Conservation (phyloP, 2,329 filamentous ascomycete species). For the Penicillium sp. region DNA sequence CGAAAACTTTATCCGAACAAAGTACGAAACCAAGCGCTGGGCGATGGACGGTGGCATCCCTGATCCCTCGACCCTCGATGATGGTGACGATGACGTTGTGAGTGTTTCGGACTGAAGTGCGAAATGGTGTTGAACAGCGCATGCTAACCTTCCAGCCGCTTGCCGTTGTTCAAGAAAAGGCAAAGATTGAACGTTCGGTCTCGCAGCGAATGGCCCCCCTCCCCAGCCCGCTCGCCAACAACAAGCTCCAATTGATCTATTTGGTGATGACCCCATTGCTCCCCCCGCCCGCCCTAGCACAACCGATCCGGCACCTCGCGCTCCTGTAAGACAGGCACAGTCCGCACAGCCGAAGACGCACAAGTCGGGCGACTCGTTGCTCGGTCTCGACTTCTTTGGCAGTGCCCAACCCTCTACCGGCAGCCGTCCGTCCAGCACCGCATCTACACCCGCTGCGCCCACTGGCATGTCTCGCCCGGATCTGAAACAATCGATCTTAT, state of each 20-base stretch:
- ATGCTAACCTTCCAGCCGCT: constrained; percentile 51
- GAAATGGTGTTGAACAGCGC: constrained; percentile 3
- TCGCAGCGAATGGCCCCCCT: constrained; percentile 51
- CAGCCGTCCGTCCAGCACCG: constrained; percentile 74
- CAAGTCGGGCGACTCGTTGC: constrained; percentile 77
- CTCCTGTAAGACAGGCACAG: constrained; percentile 65
- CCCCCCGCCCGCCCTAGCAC: constrained; percentile 68
- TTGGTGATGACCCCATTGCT: constrained; percentile 68
- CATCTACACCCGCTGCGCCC: constrained; percentile 57
- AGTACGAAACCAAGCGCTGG: constrained; percentile 98
- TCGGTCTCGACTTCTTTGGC: constrained; percentile 91
- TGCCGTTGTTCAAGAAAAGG: constrained; percentile 68
- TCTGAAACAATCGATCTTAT: constrained; percentile 94
- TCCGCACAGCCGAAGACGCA: constrained; percentile 53
- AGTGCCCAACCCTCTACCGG: constrained; percentile 67
- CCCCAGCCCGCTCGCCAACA: constrained; percentile 46
- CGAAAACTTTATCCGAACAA: constrained; percentile 98
- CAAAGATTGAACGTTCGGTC: constrained; percentile 61
- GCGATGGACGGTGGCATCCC: constrained; percentile 97
- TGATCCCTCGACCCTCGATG: constrained; percentile 84
- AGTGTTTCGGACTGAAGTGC: constrained; percentile 37
- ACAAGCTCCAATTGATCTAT: constrained; percentile 68
- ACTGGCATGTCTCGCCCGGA: constrained; percentile 77
- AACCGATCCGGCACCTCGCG: constrained; percentile 64
- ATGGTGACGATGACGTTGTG: constrained; percentile 79